Percentiles rank a stretch among this genome's conserved stretches.
phyloP scores from a whole-genome alignment of 2,329 filamentous ascomycete genomes.

The Magnaporthiopsis rhizophila region DNA sequence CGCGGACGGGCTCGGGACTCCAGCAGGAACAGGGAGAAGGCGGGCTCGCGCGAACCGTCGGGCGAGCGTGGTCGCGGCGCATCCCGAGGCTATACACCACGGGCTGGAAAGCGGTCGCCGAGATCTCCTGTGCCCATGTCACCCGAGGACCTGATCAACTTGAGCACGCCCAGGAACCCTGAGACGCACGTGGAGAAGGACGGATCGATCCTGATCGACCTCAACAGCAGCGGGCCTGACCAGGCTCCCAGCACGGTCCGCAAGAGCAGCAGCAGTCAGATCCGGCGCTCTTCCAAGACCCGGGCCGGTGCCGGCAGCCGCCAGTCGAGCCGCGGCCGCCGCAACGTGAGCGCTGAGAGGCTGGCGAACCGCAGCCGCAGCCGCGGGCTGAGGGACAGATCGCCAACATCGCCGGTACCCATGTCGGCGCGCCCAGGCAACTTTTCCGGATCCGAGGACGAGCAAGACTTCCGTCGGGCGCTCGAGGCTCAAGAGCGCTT shows the following conservation, averaged over 20 bases:
- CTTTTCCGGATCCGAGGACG: constrained; percentile 52
- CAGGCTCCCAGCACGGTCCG: constrained; percentile 28
- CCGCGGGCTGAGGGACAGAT: constrained; percentile 48
- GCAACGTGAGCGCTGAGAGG: constrained; percentile 36
- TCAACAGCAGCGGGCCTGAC: constrained; percentile 15
- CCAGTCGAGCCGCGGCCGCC: constrained; percentile 38
- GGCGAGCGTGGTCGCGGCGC: constrained; percentile 62
- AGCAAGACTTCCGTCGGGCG: constrained; percentile 50
- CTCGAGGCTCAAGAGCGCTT: constrained; percentile 47
- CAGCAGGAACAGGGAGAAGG: constrained; percentile 38
- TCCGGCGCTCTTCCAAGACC: constrained; percentile 22
- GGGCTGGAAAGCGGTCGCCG: constrained; percentile 74
- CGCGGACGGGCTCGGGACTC: constrained; percentile 38
- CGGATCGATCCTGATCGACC: constrained; percentile 16
- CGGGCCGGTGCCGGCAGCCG: constrained; percentile 31
- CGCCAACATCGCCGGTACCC: constrained; percentile 74
- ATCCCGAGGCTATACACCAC: constrained; percentile 55
- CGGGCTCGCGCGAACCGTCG: constrained; percentile 49
- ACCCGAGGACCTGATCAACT: constrained; percentile 68
- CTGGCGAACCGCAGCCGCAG: constrained; percentile 50
- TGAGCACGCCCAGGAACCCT: constrained; percentile 39
- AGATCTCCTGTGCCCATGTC: constrained; percentile 94
- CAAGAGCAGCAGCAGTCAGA: constrained; percentile 21
- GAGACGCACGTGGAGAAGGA: constrained; percentile 13
- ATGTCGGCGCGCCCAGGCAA: constrained; percentile 54